Evolutionary conservation across 495 filamentous ascomycete species (phyloP).

Genomic region (Lasiosphaeriaceae sp.): DNA sequence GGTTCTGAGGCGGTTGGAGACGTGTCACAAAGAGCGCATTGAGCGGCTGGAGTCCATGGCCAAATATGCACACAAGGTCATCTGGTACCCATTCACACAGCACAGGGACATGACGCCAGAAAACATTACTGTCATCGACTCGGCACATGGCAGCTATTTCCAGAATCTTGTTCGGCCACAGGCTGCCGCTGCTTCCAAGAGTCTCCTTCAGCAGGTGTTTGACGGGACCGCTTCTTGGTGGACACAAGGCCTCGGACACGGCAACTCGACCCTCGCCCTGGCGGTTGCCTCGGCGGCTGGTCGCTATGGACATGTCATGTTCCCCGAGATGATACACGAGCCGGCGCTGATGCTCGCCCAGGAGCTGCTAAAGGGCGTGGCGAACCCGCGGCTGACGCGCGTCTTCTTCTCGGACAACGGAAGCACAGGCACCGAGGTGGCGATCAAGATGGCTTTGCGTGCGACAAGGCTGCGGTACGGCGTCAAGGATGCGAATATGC

Average conservation of each 20-base stretch:
- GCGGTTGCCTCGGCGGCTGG: slow-evolving; percentile 74
- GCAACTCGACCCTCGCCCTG: slow-evolving; percentile 60
- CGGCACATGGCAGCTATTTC: slow-evolving; percentile 71
- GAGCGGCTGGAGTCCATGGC: slow-evolving; percentile 56
- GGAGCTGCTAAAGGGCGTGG: slow-evolving; percentile 49
- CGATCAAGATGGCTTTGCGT: slow-evolving; percentile 72
- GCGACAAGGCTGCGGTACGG: slow-evolving; percentile 60
- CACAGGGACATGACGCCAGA: slow-evolving; percentile 56
- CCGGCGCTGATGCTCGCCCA: slow-evolving; percentile 65
- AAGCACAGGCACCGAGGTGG: slow-evolving; percentile 74
- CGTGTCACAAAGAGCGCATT: slow-evolving; percentile 49
- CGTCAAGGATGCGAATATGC: slow-evolving; percentile 42
- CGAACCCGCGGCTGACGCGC: slow-evolving; percentile 57
- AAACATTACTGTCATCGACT: slow-evolving; percentile 67
- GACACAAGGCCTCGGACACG: slow-evolving; percentile 80
- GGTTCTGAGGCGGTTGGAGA: slow-evolving; percentile 38
- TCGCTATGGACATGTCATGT: slow-evolving; percentile 84
- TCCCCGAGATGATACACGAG: slow-evolving; percentile 67
- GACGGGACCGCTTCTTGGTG: slow-evolving; percentile 83
- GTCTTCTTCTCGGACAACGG: slow-evolving; percentile 80
- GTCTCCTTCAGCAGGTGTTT: slow-evolving; percentile 57
- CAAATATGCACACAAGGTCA: slow-evolving; percentile 48
- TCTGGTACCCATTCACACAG: slow-evolving; percentile 84
- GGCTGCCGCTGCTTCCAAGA: too few species aligned
- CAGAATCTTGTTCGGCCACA: slow-evolving; percentile 45